Base-by-base conservation (phyloP, 108 stramenopile species). In the Ochromonas danica region DNA sequence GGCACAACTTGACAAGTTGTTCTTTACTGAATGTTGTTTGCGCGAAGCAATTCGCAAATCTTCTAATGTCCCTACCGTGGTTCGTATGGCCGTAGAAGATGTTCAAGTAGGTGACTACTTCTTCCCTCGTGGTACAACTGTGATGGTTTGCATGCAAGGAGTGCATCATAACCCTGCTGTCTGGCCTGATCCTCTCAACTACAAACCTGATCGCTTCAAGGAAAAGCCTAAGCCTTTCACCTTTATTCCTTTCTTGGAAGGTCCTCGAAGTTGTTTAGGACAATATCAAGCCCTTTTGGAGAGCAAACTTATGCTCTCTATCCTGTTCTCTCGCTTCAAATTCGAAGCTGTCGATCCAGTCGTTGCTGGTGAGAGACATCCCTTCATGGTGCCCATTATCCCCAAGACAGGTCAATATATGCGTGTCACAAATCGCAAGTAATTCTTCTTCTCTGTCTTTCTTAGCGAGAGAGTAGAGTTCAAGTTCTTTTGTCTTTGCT, bases 161-260 rank as follows among this genome's bases (percentile, higher is more conserved):
- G 85, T 86, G 36, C 86, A 87, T 41, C 83, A 87, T 36, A 79
- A 84, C 27, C 35, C 39, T 14, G 86, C 85, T 27, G 2, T 86
- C 1, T 87, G 86, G 86, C 85, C 85, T 41, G 45, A 83, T 36
- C 85, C 86, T 27, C 28, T 81, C 63, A 31, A 41, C 31, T 87
- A 43, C 61, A 6, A 35, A 28, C 86, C 86, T 0, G 77, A 80
- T 40, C 71, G 86, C 3, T 87, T 87, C 71, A 17, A 1, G 35
- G 72, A 75, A 75, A 33, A 60, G 31, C 6, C 38, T 6, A 39
- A 75, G 31, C 72, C 72, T 27, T 75, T 93, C 83, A 22, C 93
- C 93, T 88, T 85, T 70, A 43, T 88, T 3, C 88, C 88, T 10
- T 88, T 88, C 67, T 83, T 87, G 60, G 86, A 85, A 3, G 88